Conservation (phyloP, 1,139 yeast genomes). For the Sugiyamaella novakii region DNA sequence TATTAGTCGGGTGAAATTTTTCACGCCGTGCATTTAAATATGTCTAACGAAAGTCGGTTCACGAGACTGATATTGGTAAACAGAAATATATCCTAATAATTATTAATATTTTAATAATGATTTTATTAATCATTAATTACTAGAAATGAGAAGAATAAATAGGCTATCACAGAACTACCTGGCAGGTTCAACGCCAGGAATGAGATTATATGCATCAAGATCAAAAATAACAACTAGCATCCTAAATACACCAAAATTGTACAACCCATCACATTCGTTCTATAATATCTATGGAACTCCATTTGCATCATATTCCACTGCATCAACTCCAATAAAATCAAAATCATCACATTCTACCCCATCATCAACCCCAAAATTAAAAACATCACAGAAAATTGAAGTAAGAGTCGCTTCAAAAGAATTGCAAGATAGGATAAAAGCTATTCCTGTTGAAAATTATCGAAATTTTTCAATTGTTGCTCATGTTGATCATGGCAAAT, state of each 20-base stretch:
- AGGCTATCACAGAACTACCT: neutral
- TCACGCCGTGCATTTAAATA: conserved; percentile 12
- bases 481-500: conserved; percentile 98
- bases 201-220: neutral
- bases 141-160: conserved; percentile 1
- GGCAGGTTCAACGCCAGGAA: neutral
- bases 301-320: conserved; percentile 1
- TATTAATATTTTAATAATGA: conserved; percentile 1
- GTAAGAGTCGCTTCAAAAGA: conserved; percentile 24
- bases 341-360: neutral
- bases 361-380: neutral
- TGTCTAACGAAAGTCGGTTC: no score
- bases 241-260: no score
- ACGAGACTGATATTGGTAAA: no score
- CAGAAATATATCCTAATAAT: no score
- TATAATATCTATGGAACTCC: no score
- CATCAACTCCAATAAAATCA: neutral
- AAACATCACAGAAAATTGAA: conserved; percentile 13
- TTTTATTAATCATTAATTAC: neutral
- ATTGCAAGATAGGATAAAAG: conserved; percentile 56
- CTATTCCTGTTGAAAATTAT: conserved; percentile 79
- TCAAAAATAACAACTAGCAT: neutral
- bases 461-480: conserved; percentile 94
- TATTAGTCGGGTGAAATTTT: conserved; percentile 1
- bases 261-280: no score